A percentile compares a stretch with the other conserved stretches of the same genome.
phyloP scores from a whole-genome alignment of 1,139 yeast species.

The Zygosaccharomyces pseudobailii region DNA sequence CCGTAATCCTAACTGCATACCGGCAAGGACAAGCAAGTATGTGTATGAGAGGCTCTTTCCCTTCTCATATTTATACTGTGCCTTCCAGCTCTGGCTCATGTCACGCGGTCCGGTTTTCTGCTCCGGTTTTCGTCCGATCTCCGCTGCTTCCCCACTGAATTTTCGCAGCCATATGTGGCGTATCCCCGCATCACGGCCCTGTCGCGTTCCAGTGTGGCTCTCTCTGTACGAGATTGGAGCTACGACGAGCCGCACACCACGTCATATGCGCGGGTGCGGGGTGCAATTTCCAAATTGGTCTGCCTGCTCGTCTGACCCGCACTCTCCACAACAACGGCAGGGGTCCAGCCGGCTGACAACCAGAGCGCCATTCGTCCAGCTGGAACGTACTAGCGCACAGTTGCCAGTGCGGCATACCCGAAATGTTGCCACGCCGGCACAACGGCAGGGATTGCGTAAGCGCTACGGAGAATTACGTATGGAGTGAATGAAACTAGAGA shows the following conservation, averaged over 20 bases:
- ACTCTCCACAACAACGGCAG: too few relatives aligned
- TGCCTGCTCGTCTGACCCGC: not conserved
- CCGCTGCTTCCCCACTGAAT: not conserved
- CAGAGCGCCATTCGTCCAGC: not conserved
- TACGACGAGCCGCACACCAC: not conserved
- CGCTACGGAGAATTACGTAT: not conserved
- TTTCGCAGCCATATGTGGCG: not conserved
- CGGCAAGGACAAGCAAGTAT: too few relatives aligned
- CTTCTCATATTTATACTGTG: not conserved
- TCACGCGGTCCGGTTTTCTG: not conserved
- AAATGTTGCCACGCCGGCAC: not conserved
- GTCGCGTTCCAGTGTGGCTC: not conserved
- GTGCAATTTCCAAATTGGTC: not conserved
- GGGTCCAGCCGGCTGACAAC: not conserved
- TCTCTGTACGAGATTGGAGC: not conserved
- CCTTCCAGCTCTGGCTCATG: not conserved
- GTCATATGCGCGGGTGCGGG: not conserved
- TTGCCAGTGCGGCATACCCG: too few relatives aligned
- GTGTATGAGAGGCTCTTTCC: too few relatives aligned
- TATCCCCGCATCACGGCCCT: not conserved
- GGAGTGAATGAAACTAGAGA: not conserved
- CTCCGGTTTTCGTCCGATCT: not conserved
- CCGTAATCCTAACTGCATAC: too few relatives aligned
- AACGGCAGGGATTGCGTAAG: not conserved
- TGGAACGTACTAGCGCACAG: not conserved